Evolutionary conservation across 805 yeast species (phyloP).

Genomic region (Hanseniaspora meyeri): DNA sequence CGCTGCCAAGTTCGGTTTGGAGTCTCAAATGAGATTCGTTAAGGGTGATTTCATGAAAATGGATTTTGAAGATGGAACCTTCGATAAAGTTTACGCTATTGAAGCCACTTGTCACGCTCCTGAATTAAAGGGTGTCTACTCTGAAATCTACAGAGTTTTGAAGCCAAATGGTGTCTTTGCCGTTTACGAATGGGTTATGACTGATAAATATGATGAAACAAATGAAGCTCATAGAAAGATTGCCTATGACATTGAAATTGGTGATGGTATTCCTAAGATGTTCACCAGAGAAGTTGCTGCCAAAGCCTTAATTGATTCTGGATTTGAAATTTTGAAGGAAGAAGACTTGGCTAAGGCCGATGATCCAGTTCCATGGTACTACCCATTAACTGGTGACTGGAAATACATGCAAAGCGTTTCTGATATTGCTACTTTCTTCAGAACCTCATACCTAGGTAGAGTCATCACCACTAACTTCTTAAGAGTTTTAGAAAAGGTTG

Average conservation of each 20-base stretch:
- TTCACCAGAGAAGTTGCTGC: slow-evolving; percentile 73
- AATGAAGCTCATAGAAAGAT: slow-evolving; percentile 85
- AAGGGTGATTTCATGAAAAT: slow-evolving; percentile 99
- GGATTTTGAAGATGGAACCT: slow-evolving; percentile 83
- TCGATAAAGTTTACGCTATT: slow-evolving; percentile 95
- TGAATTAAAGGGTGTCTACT: slow-evolving; percentile 84
- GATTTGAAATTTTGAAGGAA: slow-evolving; percentile 67
- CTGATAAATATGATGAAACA: slow-evolving; percentile 76
- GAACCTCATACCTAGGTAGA: slow-evolving; percentile 84
- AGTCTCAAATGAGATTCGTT: slow-evolving; percentile 66
- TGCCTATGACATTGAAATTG: slow-evolving; percentile 93
- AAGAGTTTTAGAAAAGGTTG: slow-evolving; percentile 68
- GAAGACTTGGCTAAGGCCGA: slow-evolving; percentile 71
- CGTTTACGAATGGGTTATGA: slow-evolving; percentile 99
- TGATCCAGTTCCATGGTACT: slow-evolving; percentile 93
- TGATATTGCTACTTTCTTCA: slow-evolving; percentile 72
- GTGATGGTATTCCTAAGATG: slow-evolving; percentile 99
- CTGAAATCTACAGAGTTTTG: slow-evolving; percentile 85
- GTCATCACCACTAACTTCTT: slow-evolving; percentile 68
- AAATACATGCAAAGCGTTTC: slow-evolving; percentile 65
- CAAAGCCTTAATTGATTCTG: slow-evolving; percentile 72
- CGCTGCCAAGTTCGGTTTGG: slow-evolving; percentile 53
- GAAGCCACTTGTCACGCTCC: slow-evolving; percentile 99
- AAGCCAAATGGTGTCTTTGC: slow-evolving; percentile 98
- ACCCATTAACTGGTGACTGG: slow-evolving; percentile 92